Percentiles rank a stretch among this genome's conserved stretches.
Evolutionary conservation across 768 basidiomycete species (phyloP).

Genomic region (Pholiota microspora): DNA sequence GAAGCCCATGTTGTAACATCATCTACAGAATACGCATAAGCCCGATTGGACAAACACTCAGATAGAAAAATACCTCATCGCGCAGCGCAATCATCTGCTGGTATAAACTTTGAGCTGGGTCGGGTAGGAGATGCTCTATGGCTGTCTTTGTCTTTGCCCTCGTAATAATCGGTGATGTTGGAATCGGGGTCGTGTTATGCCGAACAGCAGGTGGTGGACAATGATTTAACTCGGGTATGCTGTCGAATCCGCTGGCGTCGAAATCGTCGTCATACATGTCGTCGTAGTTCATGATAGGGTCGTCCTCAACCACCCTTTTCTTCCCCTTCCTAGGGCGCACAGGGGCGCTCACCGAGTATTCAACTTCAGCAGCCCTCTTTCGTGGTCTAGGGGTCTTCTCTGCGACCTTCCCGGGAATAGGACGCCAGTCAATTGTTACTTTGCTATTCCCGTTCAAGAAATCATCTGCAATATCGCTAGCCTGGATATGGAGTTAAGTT

Average conservation of each 20-base stretch:
- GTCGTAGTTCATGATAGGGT: conserved; percentile 33
- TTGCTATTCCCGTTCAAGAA: conserved; percentile 23
- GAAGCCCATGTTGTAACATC: conserved; percentile 21
- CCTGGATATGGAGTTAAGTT: no score
- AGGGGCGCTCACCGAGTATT: conserved; percentile 19
- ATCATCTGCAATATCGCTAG: conserved; percentile 29
- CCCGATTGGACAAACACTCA: neutral
- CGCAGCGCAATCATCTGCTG: conserved; percentile 23
- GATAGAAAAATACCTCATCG: conserved; percentile 19
- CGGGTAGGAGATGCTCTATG: neutral
- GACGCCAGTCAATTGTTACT: conserved; percentile 31
- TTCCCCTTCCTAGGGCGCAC: conserved; percentile 25
- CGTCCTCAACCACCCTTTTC: conserved; percentile 26
- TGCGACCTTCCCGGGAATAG: conserved; percentile 24
- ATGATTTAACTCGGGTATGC: conserved; percentile 1
- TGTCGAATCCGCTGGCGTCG: neutral
- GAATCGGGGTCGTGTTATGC: neutral
- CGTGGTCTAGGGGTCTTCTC: conserved; percentile 20
- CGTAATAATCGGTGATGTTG: neutral
- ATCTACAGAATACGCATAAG: conserved; percentile 24
- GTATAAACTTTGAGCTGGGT: conserved; percentile 21
- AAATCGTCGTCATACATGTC: conserved; percentile 20
- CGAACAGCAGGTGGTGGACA: neutral
- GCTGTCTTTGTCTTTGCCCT: conserved; percentile 10
- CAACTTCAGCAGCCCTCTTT: conserved; percentile 19